phyloP scores from a whole-genome alignment of 768 basidiomycete species.

The Kwoniella pini region DNA sequence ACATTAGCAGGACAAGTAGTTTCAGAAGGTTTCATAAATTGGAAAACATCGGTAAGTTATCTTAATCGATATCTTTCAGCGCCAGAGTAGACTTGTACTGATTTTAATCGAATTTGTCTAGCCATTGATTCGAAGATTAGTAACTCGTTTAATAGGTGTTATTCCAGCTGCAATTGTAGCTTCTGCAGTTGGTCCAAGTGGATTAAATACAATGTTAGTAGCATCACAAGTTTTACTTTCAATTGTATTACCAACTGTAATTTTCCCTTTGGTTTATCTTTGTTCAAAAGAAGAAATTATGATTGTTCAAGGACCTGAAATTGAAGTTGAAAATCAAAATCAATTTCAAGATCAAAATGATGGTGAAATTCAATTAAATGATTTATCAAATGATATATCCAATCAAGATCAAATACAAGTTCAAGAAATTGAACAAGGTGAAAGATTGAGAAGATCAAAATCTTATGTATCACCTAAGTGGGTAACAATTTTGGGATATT shows the following conservation, averaged over 20 bases:
- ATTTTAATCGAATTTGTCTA: constrained; percentile 6
- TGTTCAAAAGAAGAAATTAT: constrained; percentile 70
- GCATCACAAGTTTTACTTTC: constrained; percentile 80
- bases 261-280: constrained; percentile 75
- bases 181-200: constrained; percentile 66
- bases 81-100: not conserved
- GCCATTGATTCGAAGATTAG: constrained; percentile 66
- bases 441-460: constrained; percentile 45
- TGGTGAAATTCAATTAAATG: not conserved
- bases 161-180: constrained; percentile 81
- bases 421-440: not conserved
- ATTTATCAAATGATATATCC: not conserved
- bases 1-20: constrained; percentile 89
- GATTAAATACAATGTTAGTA: constrained; percentile 78
- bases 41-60: constrained; percentile 66
- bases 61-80: not conserved
- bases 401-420: not conserved
- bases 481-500: constrained; percentile 60
- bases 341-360: not conserved
- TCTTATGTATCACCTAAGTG: constrained; percentile 36
- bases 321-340: constrained; percentile 5
- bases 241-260: constrained; percentile 79
- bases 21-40: constrained; percentile 83
- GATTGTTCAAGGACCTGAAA: constrained; percentile 57
- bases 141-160: constrained; percentile 78